These are phyloP conservation scores for Aspergillus japonicus DNA, from an alignment of 2,329 filamentous ascomycete genomes.

Conservation along the genomic window DNA sequence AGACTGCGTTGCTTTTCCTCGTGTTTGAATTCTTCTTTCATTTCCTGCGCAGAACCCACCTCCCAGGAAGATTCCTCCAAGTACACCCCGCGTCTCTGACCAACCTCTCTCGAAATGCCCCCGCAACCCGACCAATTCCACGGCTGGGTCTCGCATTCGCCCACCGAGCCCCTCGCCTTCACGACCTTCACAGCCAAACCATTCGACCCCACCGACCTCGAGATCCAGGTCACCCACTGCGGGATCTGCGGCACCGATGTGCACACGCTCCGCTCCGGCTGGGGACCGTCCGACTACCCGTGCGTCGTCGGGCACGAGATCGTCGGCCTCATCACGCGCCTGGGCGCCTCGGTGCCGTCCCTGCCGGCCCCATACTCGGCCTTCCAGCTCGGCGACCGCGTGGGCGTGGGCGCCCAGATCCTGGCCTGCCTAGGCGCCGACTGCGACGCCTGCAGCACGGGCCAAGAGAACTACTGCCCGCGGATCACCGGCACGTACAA, in stretches of 20 bases:
- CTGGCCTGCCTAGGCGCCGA: conserved; percentile 51
- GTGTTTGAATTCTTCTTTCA: no score
- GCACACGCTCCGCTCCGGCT: conserved; percentile 57
- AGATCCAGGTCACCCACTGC: conserved; percentile 65
- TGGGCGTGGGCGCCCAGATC: conserved; percentile 62
- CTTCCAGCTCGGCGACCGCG: conserved; percentile 62
- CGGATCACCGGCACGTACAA: conserved; percentile 41
- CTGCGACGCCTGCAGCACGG: conserved; percentile 42
- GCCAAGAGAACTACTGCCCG: conserved; percentile 42
- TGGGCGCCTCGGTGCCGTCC: conserved; percentile 46
- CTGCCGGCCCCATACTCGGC: conserved; percentile 18
- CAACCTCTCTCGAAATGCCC: neutral
- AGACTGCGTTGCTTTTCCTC: neutral
- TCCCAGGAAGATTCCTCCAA: neutral
- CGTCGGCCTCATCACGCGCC: conserved; percentile 57
- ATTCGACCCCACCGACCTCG: conserved; percentile 61
- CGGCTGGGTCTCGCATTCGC: conserved; percentile 42
- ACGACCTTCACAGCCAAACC: conserved; percentile 42
- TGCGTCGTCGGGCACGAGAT: conserved; percentile 66
- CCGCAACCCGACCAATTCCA: conserved; percentile 29
- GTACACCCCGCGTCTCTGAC: neutral
- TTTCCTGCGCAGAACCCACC: no score
- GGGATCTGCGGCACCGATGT: conserved; percentile 66
- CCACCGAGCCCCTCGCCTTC: conserved; percentile 33
- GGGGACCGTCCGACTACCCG: conserved; percentile 43